phyloP scores from a whole-genome alignment of 495 filamentous ascomycete genomes.

The Hypoxylon cercidicola region DNA sequence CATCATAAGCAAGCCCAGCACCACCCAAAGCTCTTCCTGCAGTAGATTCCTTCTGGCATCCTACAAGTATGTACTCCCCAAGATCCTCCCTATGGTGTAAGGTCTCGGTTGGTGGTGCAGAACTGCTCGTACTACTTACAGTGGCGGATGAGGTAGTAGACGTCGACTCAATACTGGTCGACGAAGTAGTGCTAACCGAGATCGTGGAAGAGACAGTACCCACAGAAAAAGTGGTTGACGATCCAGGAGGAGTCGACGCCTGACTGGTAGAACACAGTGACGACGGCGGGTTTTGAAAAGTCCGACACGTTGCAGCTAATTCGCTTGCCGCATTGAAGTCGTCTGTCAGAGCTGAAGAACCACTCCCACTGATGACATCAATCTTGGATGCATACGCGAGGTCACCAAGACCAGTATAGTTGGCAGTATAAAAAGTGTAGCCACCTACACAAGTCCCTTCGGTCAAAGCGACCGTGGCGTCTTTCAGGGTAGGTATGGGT shows the following conservation, averaged over 20 bases:
- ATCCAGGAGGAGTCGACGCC: slow-evolving; percentile 24
- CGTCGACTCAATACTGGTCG: slow-evolving; percentile 27
- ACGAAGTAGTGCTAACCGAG: slow-evolving; percentile 18
- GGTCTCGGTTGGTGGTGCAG: slow-evolving; percentile 47
- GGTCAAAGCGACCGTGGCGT: slow-evolving; percentile 56
- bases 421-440: slow-evolving; percentile 64
- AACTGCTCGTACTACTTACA: slow-evolving; percentile 33
- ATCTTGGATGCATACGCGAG: slow-evolving; percentile 61
- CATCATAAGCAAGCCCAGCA: slow-evolving; percentile 54
- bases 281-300: slow-evolving; percentile 49
- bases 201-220: slow-evolving; percentile 35
- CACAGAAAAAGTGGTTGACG: slow-evolving; percentile 33
- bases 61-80: slow-evolving; percentile 54
- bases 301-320: slow-evolving; percentile 53
- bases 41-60: slow-evolving; percentile 60
- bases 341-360: slow-evolving; percentile 42
- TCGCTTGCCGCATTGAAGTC: slow-evolving; percentile 55
- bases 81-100: slow-evolving; percentile 48
- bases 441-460: slow-evolving; percentile 60
- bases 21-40: slow-evolving; percentile 48
- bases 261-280: slow-evolving; percentile 40
- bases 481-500: slow-evolving; percentile 61
- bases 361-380: slow-evolving; percentile 57
- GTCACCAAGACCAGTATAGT: slow-evolving; percentile 55
- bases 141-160: slow-evolving; percentile 40